Percentiles rank a stretch among this genome's conserved stretches.
These are phyloP conservation scores for Fusarium sp. DNA, from an alignment of 2,329 filamentous ascomycete species.

Conservation along the genomic window DNA sequence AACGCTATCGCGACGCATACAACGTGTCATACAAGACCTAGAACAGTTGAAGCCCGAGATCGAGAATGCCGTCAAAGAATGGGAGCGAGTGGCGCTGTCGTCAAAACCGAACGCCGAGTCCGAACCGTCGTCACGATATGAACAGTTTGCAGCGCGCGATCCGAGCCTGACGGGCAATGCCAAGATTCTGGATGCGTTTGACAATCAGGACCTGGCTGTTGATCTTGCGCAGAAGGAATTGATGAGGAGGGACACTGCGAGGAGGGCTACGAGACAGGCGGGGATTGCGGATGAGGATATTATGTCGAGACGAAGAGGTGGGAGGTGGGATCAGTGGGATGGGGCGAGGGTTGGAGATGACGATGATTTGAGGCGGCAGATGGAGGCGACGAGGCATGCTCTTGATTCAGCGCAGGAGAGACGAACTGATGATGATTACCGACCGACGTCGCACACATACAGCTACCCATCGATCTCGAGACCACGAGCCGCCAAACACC, in stretches of 20 bases:
- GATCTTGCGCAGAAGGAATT: constrained; percentile 79
- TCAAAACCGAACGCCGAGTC: constrained; percentile 39
- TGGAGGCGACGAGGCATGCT: constrained; percentile 61
- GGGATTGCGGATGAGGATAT: constrained; percentile 67
- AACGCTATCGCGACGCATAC: constrained; percentile 58
- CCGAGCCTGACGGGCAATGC: constrained; percentile 67
- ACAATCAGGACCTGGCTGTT: constrained; percentile 80
- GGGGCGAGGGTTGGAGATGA: constrained; percentile 46
- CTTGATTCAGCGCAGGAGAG: constrained; percentile 52
- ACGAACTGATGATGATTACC: constrained; percentile 40
- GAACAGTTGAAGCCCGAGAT: constrained; percentile 85
- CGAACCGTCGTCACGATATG: constrained; percentile 49
- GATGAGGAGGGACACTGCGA: constrained; percentile 69
- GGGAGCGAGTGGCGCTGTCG: constrained; percentile 64
- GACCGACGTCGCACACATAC: constrained; percentile 51
- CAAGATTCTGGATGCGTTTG: constrained; percentile 72
- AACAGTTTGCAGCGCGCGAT: constrained; percentile 64
- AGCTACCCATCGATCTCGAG: constrained; percentile 67
- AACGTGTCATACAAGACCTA: constrained; percentile 72
- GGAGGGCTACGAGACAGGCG: constrained; percentile 65
- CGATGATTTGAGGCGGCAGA: constrained; percentile 59
- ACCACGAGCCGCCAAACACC: constrained; percentile 51
- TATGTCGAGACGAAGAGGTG: constrained; percentile 59
- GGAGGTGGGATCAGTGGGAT: constrained; percentile 56
- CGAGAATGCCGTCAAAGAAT: constrained; percentile 74